phyloP scores from a whole-genome alignment of 148 eudicot genomes.

The Hydrangea macrophylla region DNA sequence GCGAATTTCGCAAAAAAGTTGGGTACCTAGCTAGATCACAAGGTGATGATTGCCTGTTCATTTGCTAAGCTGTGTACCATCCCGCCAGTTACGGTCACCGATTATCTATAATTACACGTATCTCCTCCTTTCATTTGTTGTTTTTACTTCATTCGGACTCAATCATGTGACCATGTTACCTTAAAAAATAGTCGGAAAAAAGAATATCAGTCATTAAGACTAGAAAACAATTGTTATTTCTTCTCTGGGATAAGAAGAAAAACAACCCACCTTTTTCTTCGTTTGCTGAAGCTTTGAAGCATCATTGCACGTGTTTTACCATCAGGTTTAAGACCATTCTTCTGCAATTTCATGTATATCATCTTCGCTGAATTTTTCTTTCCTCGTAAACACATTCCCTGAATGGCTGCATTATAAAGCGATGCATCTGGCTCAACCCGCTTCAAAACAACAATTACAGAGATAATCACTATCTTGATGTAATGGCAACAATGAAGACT shows the following conservation, averaged over 20 bases:
- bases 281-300: slow-evolving; percentile 41
- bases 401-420: slow-evolving; percentile 61
- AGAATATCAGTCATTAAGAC: not conserved
- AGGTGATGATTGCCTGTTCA: no score
- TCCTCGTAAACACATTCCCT: slow-evolving; percentile 60
- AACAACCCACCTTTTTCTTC: slow-evolving; percentile 10
- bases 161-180: not conserved
- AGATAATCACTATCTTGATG: not conserved
- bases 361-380: slow-evolving; percentile 37
- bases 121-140: not conserved
- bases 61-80: not conserved
- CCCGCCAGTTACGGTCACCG: slow-evolving; percentile 7
- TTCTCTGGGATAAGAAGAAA: not conserved
- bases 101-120: not conserved
- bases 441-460: slow-evolving; percentile 21
- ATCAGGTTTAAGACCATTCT: slow-evolving; percentile 43
- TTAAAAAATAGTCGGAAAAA: not conserved
- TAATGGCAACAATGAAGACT: not conserved
- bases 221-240: not conserved
- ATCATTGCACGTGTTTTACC: slow-evolving; percentile 66
- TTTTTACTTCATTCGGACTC: not conserved
- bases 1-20: no score
- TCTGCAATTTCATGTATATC: slow-evolving; percentile 46
- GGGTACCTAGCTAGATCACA: no score
- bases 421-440: slow-evolving; percentile 45